A percentile compares a stretch with the other conserved stretches of the same genome.
Conservation (phyloP, 2,329 filamentous ascomycete species). For the Epichloe scottii region DNA sequence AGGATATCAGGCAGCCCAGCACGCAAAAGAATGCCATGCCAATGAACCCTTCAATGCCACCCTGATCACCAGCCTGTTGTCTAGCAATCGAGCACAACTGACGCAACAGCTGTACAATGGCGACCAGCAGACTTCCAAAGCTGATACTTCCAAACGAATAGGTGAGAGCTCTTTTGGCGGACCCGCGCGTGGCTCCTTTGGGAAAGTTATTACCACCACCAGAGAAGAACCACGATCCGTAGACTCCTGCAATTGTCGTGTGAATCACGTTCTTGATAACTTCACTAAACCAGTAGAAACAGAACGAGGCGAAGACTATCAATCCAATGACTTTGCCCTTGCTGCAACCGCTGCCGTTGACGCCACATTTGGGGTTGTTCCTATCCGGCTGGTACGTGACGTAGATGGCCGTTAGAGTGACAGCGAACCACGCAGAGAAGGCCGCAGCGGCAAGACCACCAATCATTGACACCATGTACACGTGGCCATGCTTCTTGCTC, state of each 20-base stretch:
- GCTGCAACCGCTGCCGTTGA: constrained; percentile 50
- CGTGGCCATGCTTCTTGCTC: constrained; percentile 70
- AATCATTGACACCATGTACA: constrained; percentile 74
- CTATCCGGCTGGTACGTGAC: constrained; percentile 61
- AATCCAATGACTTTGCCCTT: constrained; percentile 70
- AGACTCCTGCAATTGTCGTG: constrained; percentile 74
- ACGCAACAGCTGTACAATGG: constrained; percentile 73
- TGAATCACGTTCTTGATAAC: constrained; percentile 92
- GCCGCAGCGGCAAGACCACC: constrained; percentile 66
- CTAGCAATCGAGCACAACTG: constrained; percentile 72
- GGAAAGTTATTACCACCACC: constrained; percentile 47
- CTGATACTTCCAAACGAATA: constrained; percentile 90
- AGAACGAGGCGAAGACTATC: constrained; percentile 77
- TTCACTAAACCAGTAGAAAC: constrained; percentile 88
- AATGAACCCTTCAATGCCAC: constrained; percentile 59
- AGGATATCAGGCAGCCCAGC: constrained; percentile 59
- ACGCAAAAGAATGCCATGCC: constrained; percentile 57
- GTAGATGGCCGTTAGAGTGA: constrained; percentile 79
- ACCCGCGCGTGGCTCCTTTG: constrained; percentile 67
- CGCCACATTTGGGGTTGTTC: constrained; percentile 38
- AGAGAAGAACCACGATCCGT: constrained; percentile 88
- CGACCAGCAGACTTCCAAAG: constrained; percentile 73
- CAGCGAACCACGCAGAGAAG: constrained; percentile 73
- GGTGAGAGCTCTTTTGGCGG: constrained; percentile 68
- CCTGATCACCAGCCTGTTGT: constrained; percentile 48